Base-by-base conservation (phyloP, 768 basidiomycete genomes). In the Auriscalpium microsporum region DNA sequence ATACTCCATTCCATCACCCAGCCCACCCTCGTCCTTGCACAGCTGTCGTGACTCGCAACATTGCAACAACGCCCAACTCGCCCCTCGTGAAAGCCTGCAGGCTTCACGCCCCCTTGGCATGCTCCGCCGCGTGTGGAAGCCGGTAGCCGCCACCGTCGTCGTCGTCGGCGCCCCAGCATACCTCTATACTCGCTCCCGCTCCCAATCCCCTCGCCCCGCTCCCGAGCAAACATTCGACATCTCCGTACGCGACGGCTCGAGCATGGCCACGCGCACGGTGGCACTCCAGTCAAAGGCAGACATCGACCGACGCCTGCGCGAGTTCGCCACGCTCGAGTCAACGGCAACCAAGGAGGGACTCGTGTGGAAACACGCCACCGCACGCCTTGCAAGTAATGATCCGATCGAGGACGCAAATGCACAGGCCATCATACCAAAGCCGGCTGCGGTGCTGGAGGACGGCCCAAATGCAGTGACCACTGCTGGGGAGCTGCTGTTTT, bases 321-420 rank as follows among this genome's bases (percentile, higher is more conserved):
- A 81, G 61, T 72, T 80, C 58, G 79, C 81, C 4, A 73, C 72
- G 3, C 69, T 71, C 16, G 71, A 80, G 53, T 72, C 71, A 17
- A 70, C 78, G 47, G 55, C 71, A 11, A 73, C 80, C 44, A 82
- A 80, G 0, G 74, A 74, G 36, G 82, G 84, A 16, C 70, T 81
- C 52, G 69, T 75, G 11, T 91, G 89, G 89, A 83, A 78, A 60
- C 85, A 86, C 69, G 78, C 85, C 48, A 94, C 87, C 3, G 89
- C 90, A 16, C 79, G 77, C 36, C 73, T 98, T 37, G 75, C 89
- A 1, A 87, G 92, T 3, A 99, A 99, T 65, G 81, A 87, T 56
- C 90, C 93, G 8, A 84, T 96, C 51, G 96, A 99, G 70, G 96
- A 99, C 67, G 84, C 92, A 23, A 79, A 85, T 60, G 81, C 88